A percentile compares a stretch with the other conserved stretches of the same genome.
phyloP scores from a whole-genome alignment of 164 flowering plant species.

The Aristolochia contorta region DNA sequence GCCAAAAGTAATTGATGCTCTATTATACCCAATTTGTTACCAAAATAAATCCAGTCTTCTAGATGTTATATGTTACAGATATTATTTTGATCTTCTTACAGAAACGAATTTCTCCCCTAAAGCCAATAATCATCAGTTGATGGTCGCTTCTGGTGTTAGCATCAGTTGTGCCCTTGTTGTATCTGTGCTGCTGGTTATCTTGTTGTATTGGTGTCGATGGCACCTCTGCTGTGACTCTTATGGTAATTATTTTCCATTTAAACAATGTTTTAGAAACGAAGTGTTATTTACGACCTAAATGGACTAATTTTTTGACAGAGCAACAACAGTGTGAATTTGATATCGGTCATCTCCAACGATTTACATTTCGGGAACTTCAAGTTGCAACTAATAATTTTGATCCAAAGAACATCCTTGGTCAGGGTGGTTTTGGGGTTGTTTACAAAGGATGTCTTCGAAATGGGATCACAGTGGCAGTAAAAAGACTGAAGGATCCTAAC shows the following conservation, averaged over 20 bases:
- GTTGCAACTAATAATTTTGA: conserved; percentile 71
- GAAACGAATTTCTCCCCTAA: conserved; percentile 29
- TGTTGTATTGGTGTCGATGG: conserved; percentile 64
- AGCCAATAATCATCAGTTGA: conserved; percentile 30
- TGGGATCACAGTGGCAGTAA: conserved; percentile 72
- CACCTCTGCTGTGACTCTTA: conserved; percentile 35
- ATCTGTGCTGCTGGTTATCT: conserved; percentile 41
- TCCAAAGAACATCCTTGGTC: conserved; percentile 72
- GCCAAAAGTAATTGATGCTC: conserved; percentile 34
- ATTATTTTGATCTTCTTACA: conserved; percentile 22
- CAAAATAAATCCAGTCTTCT: neutral
- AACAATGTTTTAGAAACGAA: neutral
- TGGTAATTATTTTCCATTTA: conserved; percentile 34
- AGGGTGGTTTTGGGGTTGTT: conserved; percentile 93
- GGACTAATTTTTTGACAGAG: conserved; percentile 33
- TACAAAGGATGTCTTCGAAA: conserved; percentile 78
- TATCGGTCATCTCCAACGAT: conserved; percentile 71
- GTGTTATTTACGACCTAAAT: neutral
- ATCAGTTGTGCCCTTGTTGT: conserved; percentile 49
- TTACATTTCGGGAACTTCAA: conserved; percentile 77
- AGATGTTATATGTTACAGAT: conserved; percentile 1
- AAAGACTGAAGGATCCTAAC: conserved; percentile 82
- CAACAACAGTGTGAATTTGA: conserved; percentile 77
- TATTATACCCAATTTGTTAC: neutral
- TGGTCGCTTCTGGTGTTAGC: conserved; percentile 43